Conservation (phyloP, 192 early-diverging fungal species). For the Entomortierella chlamydospora region DNA sequence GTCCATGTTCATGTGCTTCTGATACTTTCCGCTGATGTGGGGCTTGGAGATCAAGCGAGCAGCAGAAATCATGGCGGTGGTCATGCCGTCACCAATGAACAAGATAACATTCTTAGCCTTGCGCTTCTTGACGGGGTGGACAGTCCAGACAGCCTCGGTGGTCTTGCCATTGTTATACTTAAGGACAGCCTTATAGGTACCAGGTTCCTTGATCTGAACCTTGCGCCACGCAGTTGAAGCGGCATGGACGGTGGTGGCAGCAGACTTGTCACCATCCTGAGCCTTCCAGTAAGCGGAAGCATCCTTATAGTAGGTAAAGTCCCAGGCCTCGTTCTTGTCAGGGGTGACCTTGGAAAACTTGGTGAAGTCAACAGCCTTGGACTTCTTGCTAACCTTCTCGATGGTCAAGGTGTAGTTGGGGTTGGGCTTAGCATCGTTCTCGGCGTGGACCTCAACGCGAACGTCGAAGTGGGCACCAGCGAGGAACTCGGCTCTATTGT, state of each 20-base stretch:
- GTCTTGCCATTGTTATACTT: conserved; percentile 60
- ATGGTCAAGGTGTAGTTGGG: conserved; percentile 61
- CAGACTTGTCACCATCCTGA: conserved; percentile 35
- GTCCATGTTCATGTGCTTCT: conserved; percentile 54
- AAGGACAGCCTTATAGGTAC: conserved; percentile 61
- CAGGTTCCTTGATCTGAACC: conserved; percentile 56
- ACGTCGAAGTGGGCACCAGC: conserved; percentile 69
- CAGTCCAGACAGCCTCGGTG: conserved; percentile 61
- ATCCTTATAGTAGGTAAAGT: conserved; percentile 62
- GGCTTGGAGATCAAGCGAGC: conserved; percentile 67
- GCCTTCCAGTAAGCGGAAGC: conserved; percentile 53
- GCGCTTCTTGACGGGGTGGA: conserved; percentile 54
- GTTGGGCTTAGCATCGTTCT: conserved; percentile 56
- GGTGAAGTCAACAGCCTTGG: conserved; percentile 55
- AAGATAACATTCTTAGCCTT: conserved; percentile 74
- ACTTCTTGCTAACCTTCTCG: conserved; percentile 43
- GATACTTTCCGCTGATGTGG: conserved; percentile 71
- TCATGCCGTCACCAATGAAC: conserved; percentile 77
- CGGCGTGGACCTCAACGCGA: conserved; percentile 69
- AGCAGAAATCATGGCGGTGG: conserved; percentile 68
- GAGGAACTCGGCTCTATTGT: conserved; percentile 63
- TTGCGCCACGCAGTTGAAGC: conserved; percentile 61
- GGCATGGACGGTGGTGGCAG: conserved; percentile 59
- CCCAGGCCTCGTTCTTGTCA: conserved; percentile 57
- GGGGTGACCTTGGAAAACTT: conserved; percentile 53